Evolutionary conservation across 2,329 filamentous ascomycete species (phyloP).

Genomic region (Aspergillus fructus): DNA sequence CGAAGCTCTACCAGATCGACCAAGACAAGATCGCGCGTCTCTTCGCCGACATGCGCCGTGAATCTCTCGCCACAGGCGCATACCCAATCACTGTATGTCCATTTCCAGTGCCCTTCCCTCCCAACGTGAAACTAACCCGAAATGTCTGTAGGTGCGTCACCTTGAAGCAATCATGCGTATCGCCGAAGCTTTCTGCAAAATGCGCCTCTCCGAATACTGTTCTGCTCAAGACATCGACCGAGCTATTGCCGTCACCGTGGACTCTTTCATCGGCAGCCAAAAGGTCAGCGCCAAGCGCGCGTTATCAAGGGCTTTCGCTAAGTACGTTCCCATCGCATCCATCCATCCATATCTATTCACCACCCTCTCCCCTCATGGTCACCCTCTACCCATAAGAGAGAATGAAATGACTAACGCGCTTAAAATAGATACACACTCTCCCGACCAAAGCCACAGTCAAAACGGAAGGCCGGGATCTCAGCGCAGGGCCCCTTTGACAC

Average conservation of each 20-base stretch:
- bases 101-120: background rate
- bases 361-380: background rate
- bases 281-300: slow-evolving; percentile 98
- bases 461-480: slow-evolving; percentile 37
- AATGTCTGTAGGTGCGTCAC: slow-evolving; percentile 73
- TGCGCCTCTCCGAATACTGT: slow-evolving; percentile 97
- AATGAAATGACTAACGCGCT: slow-evolving; percentile 7
- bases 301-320: slow-evolving; percentile 88
- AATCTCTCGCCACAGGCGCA: slow-evolving; percentile 88
- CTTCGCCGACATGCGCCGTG: slow-evolving; percentile 93
- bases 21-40: slow-evolving; percentile 93
- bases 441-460: slow-evolving; percentile 40
- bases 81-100: slow-evolving; percentile 92
- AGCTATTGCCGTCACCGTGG: slow-evolving; percentile 93
- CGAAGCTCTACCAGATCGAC: slow-evolving; percentile 96
- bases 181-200: slow-evolving; percentile 90
- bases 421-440: slow-evolving; percentile 38
- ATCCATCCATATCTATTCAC: too few species aligned
- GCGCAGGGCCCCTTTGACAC: slow-evolving; percentile 27
- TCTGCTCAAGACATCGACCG: slow-evolving; percentile 88
- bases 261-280: slow-evolving; percentile 93
- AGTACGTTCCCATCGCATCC: slow-evolving; percentile 64
- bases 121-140: slow-evolving; percentile 4
- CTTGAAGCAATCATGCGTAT: slow-evolving; percentile 97
- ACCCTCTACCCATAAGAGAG: background rate